A percentile compares a stretch with the other conserved stretches of the same genome.
phyloP scores from a whole-genome alignment of 768 basidiomycete species.

The Podaxis rugospora region DNA sequence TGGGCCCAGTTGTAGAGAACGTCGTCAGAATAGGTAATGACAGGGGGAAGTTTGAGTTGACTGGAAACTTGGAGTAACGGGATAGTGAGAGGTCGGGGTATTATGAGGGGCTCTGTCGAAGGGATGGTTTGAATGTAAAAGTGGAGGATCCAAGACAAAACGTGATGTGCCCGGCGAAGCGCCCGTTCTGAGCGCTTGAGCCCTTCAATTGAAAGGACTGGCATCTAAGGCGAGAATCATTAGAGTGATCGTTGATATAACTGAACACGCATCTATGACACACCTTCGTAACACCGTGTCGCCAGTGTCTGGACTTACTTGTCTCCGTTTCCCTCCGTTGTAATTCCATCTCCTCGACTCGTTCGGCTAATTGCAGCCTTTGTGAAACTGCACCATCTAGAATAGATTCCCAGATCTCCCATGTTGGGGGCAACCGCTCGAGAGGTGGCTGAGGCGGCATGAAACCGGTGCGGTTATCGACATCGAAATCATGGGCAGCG shows the following conservation, averaged over 20 bases:
- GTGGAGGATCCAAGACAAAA: slow-evolving; percentile 70
- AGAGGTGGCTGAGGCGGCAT: slow-evolving; percentile 77
- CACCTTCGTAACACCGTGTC: slow-evolving; percentile 45
- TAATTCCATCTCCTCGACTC: slow-evolving; percentile 29
- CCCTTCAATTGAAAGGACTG: slow-evolving; percentile 40
- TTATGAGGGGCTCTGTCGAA: slow-evolving; percentile 42
- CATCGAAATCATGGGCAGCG: slow-evolving; percentile 85
- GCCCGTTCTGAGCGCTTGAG: slow-evolving; percentile 48
- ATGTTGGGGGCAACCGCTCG: slow-evolving; percentile 55
- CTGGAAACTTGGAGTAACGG: slow-evolving; percentile 71
- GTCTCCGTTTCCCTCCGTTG: slow-evolving; percentile 24
- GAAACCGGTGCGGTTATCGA: slow-evolving; percentile 88
- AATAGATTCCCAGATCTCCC: slow-evolving; percentile 74
- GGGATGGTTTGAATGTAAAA: slow-evolving; percentile 72
- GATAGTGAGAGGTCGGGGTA: slow-evolving; percentile 68
- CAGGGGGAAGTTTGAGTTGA: slow-evolving; percentile 76
- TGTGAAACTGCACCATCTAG: slow-evolving; percentile 44
- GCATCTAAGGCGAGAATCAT: slow-evolving; percentile 35
- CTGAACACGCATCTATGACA: slow-evolving; percentile 1
- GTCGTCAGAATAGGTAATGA: slow-evolving; percentile 88
- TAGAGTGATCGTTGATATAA: not conserved
- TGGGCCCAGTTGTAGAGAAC: slow-evolving; percentile 84
- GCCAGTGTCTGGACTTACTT: slow-evolving; percentile 46
- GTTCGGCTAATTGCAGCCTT: slow-evolving; percentile 54
- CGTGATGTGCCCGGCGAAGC: slow-evolving; percentile 69